Conservation (phyloP, 192 early-diverging fungal species). For the Backusella tarrabulga region DNA sequence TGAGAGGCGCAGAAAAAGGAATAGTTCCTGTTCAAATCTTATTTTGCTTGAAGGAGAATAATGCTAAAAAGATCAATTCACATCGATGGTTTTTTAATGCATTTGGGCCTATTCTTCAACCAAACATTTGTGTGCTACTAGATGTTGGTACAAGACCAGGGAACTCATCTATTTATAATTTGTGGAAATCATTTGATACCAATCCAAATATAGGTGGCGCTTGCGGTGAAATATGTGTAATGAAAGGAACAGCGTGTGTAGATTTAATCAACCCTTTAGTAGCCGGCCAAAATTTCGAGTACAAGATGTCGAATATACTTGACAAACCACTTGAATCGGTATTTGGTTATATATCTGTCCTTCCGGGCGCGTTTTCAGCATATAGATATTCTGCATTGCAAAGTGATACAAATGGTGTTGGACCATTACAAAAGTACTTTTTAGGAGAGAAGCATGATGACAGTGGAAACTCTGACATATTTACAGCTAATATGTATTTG, state of each 20-base stretch:
- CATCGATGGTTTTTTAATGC: constrained; percentile 98
- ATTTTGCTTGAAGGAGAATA: constrained; percentile 93
- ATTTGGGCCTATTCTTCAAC: constrained; percentile 75
- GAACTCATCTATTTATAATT: constrained; percentile 80
- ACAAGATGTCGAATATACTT: constrained; percentile 97
- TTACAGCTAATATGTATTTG: constrained; percentile 92
- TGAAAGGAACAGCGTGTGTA: constrained; percentile 66
- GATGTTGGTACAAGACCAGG: constrained; percentile 93
- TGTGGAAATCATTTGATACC: constrained; percentile 92
- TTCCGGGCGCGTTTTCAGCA: constrained; percentile 96
- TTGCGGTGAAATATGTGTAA: constrained; percentile 92
- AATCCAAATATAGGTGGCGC: constrained; percentile 84
- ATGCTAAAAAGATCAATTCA: constrained; percentile 93
- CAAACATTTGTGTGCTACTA: constrained; percentile 87
- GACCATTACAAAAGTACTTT: constrained; percentile 82
- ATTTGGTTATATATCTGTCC: constrained; percentile 94
- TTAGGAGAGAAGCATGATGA: constrained; percentile 85
- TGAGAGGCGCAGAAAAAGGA: constrained; percentile 64
- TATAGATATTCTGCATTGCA: constrained; percentile 87
- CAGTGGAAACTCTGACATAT: constrained; percentile 59
- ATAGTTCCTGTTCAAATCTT: constrained; percentile 87
- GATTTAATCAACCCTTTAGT: constrained; percentile 85
- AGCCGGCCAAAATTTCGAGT: constrained; percentile 97
- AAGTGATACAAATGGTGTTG: constrained; percentile 53
- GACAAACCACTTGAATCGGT: constrained; percentile 96